Percentiles rank a stretch among this genome's conserved stretches.
These are phyloP conservation scores for Kalaharituber pfeilii DNA, from an alignment of 2,329 filamentous ascomycete species.

Conservation along the genomic window DNA sequence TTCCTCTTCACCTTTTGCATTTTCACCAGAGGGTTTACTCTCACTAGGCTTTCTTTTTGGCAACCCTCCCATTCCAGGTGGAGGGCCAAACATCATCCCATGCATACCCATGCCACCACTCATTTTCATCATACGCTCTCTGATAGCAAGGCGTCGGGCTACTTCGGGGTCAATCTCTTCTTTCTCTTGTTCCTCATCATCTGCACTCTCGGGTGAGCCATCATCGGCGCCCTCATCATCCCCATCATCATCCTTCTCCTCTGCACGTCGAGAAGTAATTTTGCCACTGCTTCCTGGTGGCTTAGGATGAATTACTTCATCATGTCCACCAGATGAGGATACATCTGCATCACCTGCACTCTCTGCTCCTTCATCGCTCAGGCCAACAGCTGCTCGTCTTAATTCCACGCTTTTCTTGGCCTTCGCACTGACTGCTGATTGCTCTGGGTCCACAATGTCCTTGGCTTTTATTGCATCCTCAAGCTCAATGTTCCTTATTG, in stretches of 20 bases:
- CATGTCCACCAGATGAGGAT: slow-evolving; percentile 9
- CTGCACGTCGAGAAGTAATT: slow-evolving; percentile 3
- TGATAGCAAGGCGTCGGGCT: slow-evolving; percentile 66
- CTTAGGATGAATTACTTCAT: neutral
- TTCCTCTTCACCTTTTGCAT: slow-evolving; percentile 32
- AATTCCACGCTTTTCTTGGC: slow-evolving; percentile 17
- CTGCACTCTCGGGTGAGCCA: slow-evolving; percentile 18
- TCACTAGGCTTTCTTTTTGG: slow-evolving; percentile 39
- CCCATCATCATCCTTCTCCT: slow-evolving; percentile 17
- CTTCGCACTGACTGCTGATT: neutral
- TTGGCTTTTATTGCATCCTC: neutral
- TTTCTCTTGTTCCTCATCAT: slow-evolving; percentile 23
- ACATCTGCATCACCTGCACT: slow-evolving; percentile 15
- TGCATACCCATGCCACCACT: slow-evolving; percentile 95
- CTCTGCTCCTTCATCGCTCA: slow-evolving; percentile 4
- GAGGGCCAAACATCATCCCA: slow-evolving; percentile 63
- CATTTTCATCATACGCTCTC: slow-evolving; percentile 96
- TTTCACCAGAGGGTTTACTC: slow-evolving; percentile 23
- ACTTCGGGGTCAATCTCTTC: slow-evolving; percentile 65
- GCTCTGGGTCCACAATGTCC: neutral
- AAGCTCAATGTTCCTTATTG: neutral
- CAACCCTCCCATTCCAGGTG: slow-evolving; percentile 45
- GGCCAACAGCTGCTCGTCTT: slow-evolving; percentile 5
- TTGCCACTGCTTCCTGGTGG: slow-evolving; percentile 5
- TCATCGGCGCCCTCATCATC: slow-evolving; percentile 19